Base-by-base conservation (phyloP, 1,139 yeast species). In the Lodderomyces oxycetoniae region DNA sequence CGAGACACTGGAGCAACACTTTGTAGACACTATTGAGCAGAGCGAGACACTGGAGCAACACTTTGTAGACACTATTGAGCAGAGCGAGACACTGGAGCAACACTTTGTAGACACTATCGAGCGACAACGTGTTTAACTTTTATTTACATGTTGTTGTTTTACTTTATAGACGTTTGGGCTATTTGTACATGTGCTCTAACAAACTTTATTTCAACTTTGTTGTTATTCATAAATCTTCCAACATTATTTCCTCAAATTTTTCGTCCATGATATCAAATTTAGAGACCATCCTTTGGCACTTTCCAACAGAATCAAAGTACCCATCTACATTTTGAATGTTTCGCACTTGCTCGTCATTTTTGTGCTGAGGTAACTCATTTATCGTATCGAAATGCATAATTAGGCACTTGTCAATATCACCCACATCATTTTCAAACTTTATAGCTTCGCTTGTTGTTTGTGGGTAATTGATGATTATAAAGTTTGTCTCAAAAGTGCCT, bases 231-330 rank as follows among this genome's bases (percentile, higher is more conserved):
- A 24, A 34, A 39, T 55, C 57, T 36, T 55, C 56, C 37, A 56
- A 46, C 22, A 50, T 41, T 17, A 56, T 42, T 31, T 54, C 58
- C 34, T 49, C 45, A 34, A 57, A 42, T 31, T 51, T 43, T 8
- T 39, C 44, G 35, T 57, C 61, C 49, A 57, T 40, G 27, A 47
- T 49, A 30, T 55, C 61, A 23, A 44, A 45, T 22, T 46, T 44
- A 17, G 42, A 42, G 14, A 42, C 47, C 14, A 61, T 41, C 2
- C 51, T 45, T 30, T 52, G 50, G 12, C 59, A 47, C 48, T 76
- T 79, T 27, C 68, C 70, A 12, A 79, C 85, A 16, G 81, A 75
- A 19, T 69, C 69, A 45, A 74, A 79, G 52, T 79, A 79, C 23
- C 77, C 77, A 36, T 69, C 61, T 15, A 78, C 71, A 39, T 69